Percentiles rank a stretch among this genome's conserved stretches.
Conservation (phyloP, 148 eudicot genomes). For the Bassia scoparia region DNA sequence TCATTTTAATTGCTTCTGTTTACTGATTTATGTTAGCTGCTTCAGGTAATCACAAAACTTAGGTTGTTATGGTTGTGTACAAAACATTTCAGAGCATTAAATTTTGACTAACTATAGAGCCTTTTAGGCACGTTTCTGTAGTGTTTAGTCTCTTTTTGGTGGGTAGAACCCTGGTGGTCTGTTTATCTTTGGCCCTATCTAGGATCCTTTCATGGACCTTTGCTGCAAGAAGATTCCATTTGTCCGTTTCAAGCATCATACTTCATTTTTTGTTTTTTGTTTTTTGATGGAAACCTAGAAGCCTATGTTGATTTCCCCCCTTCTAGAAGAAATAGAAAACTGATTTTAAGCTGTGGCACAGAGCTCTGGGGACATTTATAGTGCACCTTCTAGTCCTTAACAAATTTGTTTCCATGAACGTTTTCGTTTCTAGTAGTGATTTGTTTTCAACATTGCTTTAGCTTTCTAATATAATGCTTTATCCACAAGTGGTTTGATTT, state of each 20-base stretch:
- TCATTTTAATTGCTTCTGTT: not conserved
- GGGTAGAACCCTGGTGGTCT: not conserved
- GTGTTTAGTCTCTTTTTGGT: not conserved
- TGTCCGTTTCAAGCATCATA: not conserved
- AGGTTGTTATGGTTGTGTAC: not conserved
- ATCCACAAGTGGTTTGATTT: not conserved
- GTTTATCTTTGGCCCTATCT: not conserved
- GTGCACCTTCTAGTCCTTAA: not conserved
- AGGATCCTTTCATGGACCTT: not conserved
- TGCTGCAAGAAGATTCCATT: not conserved
- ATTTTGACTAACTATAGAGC: not conserved
- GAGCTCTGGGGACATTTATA: not conserved
- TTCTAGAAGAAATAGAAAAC: not conserved
- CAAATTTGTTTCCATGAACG: not conserved
- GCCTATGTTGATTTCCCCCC: not conserved
- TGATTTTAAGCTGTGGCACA: not conserved
- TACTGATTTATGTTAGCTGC: too few relatives aligned
- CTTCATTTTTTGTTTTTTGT: not conserved
- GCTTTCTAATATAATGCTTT: not conserved
- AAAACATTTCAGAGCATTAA: not conserved
- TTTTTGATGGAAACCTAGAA: not conserved
- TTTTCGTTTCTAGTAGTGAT: not conserved
- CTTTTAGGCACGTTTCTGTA: not conserved
- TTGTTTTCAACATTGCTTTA: not conserved
- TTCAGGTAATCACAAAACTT: not conserved